Evolutionary conservation across 345 rosid species (phyloP), one percentile per base, ranked within the genome.

Genomic region (Gossypium ekmanianum): DNA sequence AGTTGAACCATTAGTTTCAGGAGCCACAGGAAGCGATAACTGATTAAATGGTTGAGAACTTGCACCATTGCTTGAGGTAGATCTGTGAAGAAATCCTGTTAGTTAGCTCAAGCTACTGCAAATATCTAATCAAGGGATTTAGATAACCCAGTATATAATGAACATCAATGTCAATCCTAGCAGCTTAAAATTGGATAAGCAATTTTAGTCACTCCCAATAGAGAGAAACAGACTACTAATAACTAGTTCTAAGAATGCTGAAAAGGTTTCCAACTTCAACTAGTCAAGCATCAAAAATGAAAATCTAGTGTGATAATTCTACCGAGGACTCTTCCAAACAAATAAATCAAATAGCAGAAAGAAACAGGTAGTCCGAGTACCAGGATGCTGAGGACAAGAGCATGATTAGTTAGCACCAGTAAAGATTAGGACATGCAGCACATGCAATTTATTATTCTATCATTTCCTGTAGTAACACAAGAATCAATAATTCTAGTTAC

Each of bases 1-100:
- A 72, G 82, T 76, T 68, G 91, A 61, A 73, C 97, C 93, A 78
- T 88, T 89, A 72, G 87, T 71, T 77, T 81, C 65, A 75, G 97
- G 88, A 61, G 98, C 97, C 54, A 96, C 97, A 59, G 98, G 91
- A 75, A 93, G 93, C 58, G 85, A 77, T 75, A 89, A 76, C 81
- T 89, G 97, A 80, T 89, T 90, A 66, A 89, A 73, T 71, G 90
- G 78, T 51, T 75, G 79, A 76, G 85, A 68, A 69, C 79, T 91
- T 62, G 86, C 83, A 81, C 82, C 79, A 72, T 88, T 78, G 79
- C 87, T 84, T 63, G 93, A 79, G 74, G 87, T 75, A 50, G 85
- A 87, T 78, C 98, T 93, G 90, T 80, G 76, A 61, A 74, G 79
- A 73, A 71, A 75, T 52, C 65, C 10, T 12, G 62, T 34, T 54